phyloP scores from a whole-genome alignment of 192 early-diverging fungal genomes.

The Podila minutissima region DNA sequence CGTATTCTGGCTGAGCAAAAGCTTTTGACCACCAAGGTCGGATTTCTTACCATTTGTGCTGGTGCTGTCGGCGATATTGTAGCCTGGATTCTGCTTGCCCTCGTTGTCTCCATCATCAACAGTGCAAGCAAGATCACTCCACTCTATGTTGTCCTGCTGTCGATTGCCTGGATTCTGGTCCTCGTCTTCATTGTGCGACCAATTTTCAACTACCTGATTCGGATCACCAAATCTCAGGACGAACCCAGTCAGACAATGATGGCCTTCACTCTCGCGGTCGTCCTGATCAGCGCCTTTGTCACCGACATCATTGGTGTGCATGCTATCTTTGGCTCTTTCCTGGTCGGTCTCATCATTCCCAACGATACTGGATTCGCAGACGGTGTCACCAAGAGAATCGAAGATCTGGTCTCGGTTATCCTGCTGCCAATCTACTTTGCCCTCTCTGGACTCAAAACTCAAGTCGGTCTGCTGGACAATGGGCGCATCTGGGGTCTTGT shows the following conservation, averaged over 20 bases:
- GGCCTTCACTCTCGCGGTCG: slow-evolving; percentile 76
- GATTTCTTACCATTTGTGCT: slow-evolving; percentile 83
- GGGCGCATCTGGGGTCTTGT: slow-evolving; percentile 82
- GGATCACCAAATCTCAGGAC: slow-evolving; percentile 59
- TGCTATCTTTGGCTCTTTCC: slow-evolving; percentile 93
- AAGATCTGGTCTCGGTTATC: slow-evolving; percentile 87
- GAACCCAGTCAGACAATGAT: slow-evolving; percentile 69
- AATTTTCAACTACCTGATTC: slow-evolving; percentile 59
- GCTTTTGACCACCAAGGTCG: slow-evolving; percentile 81
- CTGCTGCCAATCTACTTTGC: slow-evolving; percentile 96
- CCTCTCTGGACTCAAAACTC: slow-evolving; percentile 90
- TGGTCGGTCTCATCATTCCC: slow-evolving; percentile 89
- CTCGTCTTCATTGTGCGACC: slow-evolving; percentile 78
- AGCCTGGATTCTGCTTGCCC: slow-evolving; percentile 84
- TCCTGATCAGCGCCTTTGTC: slow-evolving; percentile 79
- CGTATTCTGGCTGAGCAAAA: slow-evolving; percentile 93
- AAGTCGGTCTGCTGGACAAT: slow-evolving; percentile 79
- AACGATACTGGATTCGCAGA: slow-evolving; percentile 90
- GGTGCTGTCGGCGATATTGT: slow-evolving; percentile 88
- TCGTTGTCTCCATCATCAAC: slow-evolving; percentile 90
- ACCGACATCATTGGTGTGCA: slow-evolving; percentile 93
- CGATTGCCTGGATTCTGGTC: slow-evolving; percentile 75
- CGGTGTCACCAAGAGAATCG: slow-evolving; percentile 90
- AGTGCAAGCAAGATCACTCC: slow-evolving; percentile 73
- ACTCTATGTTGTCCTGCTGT: slow-evolving; percentile 83